Evolutionary conservation across 2,329 filamentous ascomycete genomes (phyloP), one percentile per base, ranked within the genome.

Genomic region (Endocalyx cinctus): DNA sequence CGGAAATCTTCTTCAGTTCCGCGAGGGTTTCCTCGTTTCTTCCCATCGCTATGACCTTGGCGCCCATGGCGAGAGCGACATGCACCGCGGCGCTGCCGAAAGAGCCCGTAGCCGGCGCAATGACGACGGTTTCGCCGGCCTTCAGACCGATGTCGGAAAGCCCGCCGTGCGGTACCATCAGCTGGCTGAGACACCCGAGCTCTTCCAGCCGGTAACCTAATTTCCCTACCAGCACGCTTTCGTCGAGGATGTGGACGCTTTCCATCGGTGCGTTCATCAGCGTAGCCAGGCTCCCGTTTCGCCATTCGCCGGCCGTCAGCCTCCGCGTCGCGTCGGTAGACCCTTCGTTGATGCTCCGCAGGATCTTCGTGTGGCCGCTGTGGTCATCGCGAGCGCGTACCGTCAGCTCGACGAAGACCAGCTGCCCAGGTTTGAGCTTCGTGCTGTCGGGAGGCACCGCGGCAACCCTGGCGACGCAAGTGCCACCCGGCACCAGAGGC

Each of bases 1-100:
- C 41, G 16, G 38, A 34, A n/a, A 43, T 38, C 3, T 44, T 39
- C 22, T 58, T 55, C 15, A 72, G 34, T 22, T 47, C 47, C n/a
- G 48, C 49, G 13, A 70, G 46, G 23, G 41, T 40, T 22, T 50
- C 44, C 35, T 53, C 39, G 41, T 68, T 67, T 8, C 70, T 53
- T 2, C 71, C 68, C 54, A 69, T 59, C 3, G 71, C 71, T 31
- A 77, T 51, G 6, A 74, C 69, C 10, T 55, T 59, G 2, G 67
- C 69, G 0, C 70, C 72, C 59, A 74, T 66, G 3, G 68, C 63
- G 1, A 67, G 29, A 0, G 69, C 70, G 1, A 67, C 57, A 4
- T 55, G 42, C 0, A 72, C 66, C 1, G 55, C 68, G 0, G 62
- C 62, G 12, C 67, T 60, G 6, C 70, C 64, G 43, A 62, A 74